Conservation (phyloP, 208 protist genomes). For the Wallacemonas sp. region DNA sequence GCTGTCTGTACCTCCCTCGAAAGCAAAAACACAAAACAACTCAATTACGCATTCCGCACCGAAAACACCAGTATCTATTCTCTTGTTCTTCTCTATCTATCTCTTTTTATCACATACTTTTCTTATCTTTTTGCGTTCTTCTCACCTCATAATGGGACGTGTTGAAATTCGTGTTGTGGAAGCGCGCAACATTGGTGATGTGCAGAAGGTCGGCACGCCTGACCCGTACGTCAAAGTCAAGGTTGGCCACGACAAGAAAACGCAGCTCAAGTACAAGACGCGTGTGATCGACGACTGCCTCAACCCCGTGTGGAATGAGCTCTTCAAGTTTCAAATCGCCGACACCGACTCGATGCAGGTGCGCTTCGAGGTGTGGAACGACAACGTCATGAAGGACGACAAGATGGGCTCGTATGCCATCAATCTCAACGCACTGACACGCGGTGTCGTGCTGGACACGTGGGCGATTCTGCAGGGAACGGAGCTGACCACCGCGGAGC, state of each 20-base stretch:
- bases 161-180: conserved; percentile 67
- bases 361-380: conserved; percentile 68
- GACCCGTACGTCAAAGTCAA: conserved; percentile 71
- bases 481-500: conserved; percentile 48
- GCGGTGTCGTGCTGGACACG: conserved; percentile 61
- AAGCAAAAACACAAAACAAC: too few species aligned
- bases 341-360: conserved; percentile 53
- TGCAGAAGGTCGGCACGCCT: conserved; percentile 43
- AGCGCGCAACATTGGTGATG: conserved; percentile 64
- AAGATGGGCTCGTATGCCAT: conserved; percentile 57
- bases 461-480: conserved; percentile 55
- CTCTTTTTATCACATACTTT: too few species aligned
- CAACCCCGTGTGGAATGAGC: conserved; percentile 75
- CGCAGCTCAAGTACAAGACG: conserved; percentile 39
- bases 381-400: conserved; percentile 67
- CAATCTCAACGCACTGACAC: conserved; percentile 47
- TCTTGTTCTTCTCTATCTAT: not conserved
- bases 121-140: too few species aligned
- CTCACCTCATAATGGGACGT: too few species aligned
- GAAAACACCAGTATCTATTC: too few species aligned
- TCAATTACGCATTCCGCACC: too few species aligned
- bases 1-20: too few species aligned
- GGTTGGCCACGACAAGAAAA: conserved; percentile 49
- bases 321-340: conserved; percentile 68
- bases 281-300: conserved; percentile 46